phyloP scores from a whole-genome alignment of 1,139 yeast genomes.

The Scheffersomyces illinoinensis region DNA sequence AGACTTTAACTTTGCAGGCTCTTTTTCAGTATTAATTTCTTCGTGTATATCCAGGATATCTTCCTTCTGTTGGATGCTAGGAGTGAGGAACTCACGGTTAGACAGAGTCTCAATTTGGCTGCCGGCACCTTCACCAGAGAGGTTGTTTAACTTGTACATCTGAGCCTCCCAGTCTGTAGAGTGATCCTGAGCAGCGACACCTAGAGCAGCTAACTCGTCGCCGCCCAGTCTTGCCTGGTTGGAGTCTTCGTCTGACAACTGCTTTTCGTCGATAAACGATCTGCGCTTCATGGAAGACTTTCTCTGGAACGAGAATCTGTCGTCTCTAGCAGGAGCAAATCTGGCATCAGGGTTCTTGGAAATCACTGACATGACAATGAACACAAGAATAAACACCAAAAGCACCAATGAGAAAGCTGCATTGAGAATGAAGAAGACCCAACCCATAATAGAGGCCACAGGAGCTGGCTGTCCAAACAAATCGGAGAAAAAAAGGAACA shows the following conservation, averaged over 20 bases:
- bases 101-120: neutral
- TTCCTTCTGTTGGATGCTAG: constrained; percentile 5
- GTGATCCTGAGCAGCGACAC: constrained; percentile 73
- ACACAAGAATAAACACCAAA: constrained; percentile 59
- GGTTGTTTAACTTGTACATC: constrained; percentile 52
- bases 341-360: constrained; percentile 82
- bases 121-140: constrained; percentile 14
- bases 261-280: constrained; percentile 1
- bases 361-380: constrained; percentile 54
- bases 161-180: constrained; percentile 68
- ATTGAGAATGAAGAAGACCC: constrained; percentile 75
- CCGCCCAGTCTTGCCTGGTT: constrained; percentile 23
- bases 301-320: constrained; percentile 78
- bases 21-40: neutral
- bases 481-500: constrained; percentile 73
- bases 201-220: constrained; percentile 66
- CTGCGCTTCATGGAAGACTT: constrained; percentile 38
- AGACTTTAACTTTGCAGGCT: constrained; percentile 9
- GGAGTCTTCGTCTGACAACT: constrained; percentile 5
- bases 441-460: constrained; percentile 75
- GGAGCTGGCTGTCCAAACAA: constrained; percentile 67
- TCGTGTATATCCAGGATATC: constrained; percentile 1
- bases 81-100: neutral
- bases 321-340: constrained; percentile 82
- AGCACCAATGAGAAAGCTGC: constrained; percentile 74